Base-by-base conservation (phyloP, 768 basidiomycete species). In the Termitomyces sp. region DNA sequence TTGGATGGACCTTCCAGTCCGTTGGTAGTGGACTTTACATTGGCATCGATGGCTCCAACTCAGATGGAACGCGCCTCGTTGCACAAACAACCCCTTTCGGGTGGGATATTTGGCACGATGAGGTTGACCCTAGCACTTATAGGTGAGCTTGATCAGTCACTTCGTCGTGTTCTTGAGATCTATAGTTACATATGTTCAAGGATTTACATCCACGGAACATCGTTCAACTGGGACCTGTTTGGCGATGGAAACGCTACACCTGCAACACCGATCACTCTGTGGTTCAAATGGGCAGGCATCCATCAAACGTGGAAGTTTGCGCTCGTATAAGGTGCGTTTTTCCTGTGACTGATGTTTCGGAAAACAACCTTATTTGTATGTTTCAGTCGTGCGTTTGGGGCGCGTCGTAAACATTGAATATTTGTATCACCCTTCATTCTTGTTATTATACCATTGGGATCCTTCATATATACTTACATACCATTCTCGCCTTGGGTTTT, bases 291-390 rank as follows among this genome's bases (percentile, higher is more conserved):
- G 81, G 64, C 62, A 0, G 80, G 76, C 3, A 45, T 70, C 18
- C 82, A 83, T 60, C 84, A 85, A 67, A 72, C 77, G 3, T 85
- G 84, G 84, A 70, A 59, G 23, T 72, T 79, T 62, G 67, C 65
- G 36, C 60, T 56, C 9, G 54, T 52, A 23, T 59, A 51, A 65
- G 11, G 48, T 36, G 35, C 0, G 35, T 25, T 27, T 38, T 38
- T 27, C 3, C 33, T 1, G 1, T n/a, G 9, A 25, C 23, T 6
- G 12, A 4, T 13, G 1, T 49, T 5, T 25, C 6, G 11, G 27
- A 23, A n/a, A n/a, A n/a, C n/a, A n/a, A 11, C 3, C 33, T 49
- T 12, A 27, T 7, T 3, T 16, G 1, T 25, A 12, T 13, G 16
- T 36, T 27, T 9, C 25, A 49, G 47, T 5, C 18, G 2, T 11